phyloP scores from a whole-genome alignment of 192 early-diverging fungal species.

The Backusella circina region DNA sequence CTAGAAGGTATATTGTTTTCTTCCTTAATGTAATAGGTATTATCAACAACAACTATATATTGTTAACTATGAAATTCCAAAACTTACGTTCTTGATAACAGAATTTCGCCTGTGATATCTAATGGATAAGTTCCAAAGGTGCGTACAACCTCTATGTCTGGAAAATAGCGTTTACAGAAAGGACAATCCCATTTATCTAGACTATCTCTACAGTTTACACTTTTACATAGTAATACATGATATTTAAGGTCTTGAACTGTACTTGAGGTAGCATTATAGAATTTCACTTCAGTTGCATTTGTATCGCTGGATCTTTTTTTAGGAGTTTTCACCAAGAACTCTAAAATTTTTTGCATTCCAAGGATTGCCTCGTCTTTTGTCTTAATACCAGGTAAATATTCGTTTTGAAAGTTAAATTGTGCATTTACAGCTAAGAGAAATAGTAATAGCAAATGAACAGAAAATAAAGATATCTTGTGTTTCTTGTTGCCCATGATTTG shows the following conservation, averaged over 20 bases:
- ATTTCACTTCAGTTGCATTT: neutral
- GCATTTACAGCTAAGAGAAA: neutral
- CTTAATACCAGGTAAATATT: neutral
- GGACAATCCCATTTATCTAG: conserved; percentile 1
- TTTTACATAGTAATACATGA: neutral
- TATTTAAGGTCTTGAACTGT: neutral
- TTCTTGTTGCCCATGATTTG: neutral
- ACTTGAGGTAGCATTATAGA: neutral
- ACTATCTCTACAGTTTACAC: neutral
- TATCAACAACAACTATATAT: neutral
- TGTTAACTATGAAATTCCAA: neutral
- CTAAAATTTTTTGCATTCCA: neutral
- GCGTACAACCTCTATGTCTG: neutral
- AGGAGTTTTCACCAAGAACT: neutral
- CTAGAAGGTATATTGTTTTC: neutral
- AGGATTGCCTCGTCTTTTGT: neutral
- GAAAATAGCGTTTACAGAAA: neutral
- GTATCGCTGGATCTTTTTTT: neutral
- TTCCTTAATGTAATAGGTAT: neutral
- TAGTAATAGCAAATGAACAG: neutral
- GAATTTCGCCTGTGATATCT: neutral
- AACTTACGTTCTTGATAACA: neutral
- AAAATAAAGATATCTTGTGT: neutral
- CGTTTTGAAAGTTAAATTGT: neutral
- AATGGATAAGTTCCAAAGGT: neutral